phyloP scores from a whole-genome alignment of 208 protist species.

The Porcisia hertigi region DNA sequence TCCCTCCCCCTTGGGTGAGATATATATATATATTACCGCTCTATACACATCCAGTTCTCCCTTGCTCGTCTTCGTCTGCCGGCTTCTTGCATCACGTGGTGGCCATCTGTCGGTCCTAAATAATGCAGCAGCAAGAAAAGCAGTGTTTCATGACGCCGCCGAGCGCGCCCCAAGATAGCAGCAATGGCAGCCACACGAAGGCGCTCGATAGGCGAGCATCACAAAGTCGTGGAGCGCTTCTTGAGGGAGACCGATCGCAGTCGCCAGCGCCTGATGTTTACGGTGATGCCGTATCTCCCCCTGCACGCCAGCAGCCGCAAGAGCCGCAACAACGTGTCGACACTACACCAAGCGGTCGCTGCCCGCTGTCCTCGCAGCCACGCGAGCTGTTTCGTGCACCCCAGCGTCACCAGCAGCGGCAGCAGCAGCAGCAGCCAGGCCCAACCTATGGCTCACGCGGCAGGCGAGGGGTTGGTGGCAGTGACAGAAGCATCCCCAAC shows the following conservation, averaged over 20 bases:
- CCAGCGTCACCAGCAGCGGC: background rate
- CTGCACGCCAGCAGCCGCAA: background rate
- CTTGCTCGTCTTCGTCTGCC: background rate
- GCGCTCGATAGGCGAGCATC: background rate
- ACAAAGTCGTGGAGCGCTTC: background rate
- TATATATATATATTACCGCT: too few relatives aligned
- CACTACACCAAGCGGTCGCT: background rate
- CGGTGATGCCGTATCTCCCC: background rate
- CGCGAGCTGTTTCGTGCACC: background rate
- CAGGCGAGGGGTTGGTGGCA: background rate
- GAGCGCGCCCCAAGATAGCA: background rate
- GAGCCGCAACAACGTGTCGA: background rate
- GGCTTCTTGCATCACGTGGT: background rate
- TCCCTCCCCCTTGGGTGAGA: too few relatives aligned
- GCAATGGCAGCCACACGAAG: background rate
- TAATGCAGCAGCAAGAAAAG: constrained; percentile 10
- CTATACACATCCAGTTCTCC: background rate
- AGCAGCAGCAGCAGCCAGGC: constrained; percentile 1
- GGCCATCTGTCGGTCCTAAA: background rate
- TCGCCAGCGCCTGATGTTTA: constrained; percentile 20
- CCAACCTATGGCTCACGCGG: background rate
- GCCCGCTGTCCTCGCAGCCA: constrained; percentile 1
- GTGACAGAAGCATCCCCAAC: background rate
- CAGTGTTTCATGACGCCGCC: background rate
- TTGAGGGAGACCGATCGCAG: background rate